Evolutionary conservation across 2,329 filamentous ascomycete genomes (phyloP).

Genomic region (Erysiphe neolycopersici): DNA sequence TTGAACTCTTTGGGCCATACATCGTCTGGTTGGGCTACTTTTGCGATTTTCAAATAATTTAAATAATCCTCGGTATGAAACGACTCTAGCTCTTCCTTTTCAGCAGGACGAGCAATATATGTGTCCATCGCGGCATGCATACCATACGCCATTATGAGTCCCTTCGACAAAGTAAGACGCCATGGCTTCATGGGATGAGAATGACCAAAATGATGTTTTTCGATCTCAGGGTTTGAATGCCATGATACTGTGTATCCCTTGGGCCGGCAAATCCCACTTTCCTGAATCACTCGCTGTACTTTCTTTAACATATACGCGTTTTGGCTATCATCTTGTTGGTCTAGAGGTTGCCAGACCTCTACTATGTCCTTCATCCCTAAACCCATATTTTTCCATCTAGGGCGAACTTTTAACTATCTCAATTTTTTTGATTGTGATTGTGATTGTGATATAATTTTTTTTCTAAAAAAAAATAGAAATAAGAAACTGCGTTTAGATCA

Average conservation of each 20-base stretch:
- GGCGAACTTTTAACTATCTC: not conserved
- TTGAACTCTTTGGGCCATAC: conserved; percentile 44
- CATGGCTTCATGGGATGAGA: conserved; percentile 98
- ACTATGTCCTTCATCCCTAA: conserved; percentile 10
- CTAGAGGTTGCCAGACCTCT: conserved; percentile 11
- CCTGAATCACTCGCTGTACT: conserved; percentile 13
- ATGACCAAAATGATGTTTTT: conserved; percentile 89
- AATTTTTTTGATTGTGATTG: no score
- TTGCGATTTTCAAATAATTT: conserved; percentile 53
- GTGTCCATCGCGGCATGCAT: conserved; percentile 95
- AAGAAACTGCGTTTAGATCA: no score
- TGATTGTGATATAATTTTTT: no score
- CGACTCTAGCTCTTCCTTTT: conserved; percentile 59
- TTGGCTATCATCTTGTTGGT: conserved; percentile 9
- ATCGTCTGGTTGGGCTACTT: conserved; percentile 38
- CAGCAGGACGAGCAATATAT: conserved; percentile 61
- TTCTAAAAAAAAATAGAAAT: no score
- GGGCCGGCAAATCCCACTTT: conserved; percentile 49
- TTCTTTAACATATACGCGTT: conserved; percentile 8
- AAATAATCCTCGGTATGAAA: conserved; percentile 84
- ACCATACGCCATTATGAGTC: conserved; percentile 79
- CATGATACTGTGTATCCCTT: conserved; percentile 81
- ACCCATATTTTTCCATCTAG: conserved; percentile 6
- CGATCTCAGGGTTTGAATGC: conserved; percentile 83
- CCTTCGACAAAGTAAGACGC: conserved; percentile 85